Percentiles rank a stretch among this genome's conserved stretches.
phyloP scores from a whole-genome alignment of 2,329 filamentous ascomycete species.

The Zelopaecilomyces penicillatus region DNA sequence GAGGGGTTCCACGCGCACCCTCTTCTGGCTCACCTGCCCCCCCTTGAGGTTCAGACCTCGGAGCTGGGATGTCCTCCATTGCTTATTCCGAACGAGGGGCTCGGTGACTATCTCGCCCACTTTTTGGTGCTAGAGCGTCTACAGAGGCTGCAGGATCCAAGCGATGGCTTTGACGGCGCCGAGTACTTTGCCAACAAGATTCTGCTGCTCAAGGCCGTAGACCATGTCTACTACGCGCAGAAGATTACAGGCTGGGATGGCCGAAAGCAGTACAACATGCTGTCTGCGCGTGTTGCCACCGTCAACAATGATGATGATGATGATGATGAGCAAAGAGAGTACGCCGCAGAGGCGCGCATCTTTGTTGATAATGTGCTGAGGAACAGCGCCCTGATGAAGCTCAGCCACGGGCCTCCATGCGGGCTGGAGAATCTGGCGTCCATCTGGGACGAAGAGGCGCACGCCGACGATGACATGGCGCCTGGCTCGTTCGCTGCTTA shows the following conservation, averaged over 20 bases:
- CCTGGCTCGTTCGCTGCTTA: not conserved
- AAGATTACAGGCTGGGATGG: not conserved
- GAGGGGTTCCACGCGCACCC: slow-evolving; percentile 21
- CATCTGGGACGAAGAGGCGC: not conserved
- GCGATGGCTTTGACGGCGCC: not conserved
- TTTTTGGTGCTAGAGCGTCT: not conserved
- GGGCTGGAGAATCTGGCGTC: not conserved
- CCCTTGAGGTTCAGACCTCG: not conserved
- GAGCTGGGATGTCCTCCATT: not conserved
- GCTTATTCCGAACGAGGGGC: not conserved
- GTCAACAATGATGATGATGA: not conserved
- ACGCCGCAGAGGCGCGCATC: not conserved
- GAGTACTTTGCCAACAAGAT: not conserved
- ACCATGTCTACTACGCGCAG: not conserved
- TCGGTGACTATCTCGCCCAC: not conserved
- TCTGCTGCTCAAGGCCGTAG: not conserved
- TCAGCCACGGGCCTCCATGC: not conserved
- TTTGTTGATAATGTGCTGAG: not conserved
- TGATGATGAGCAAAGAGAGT: not conserved
- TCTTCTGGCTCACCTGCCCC: slow-evolving; percentile 2
- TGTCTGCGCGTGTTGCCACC: not conserved
- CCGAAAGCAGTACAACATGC: not conserved
- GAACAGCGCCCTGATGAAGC: not conserved
- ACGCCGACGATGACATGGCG: not conserved
- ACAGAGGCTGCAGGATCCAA: not conserved